phyloP scores from a whole-genome alignment of 768 basidiomycete genomes.

The Galerina sulciceps region DNA sequence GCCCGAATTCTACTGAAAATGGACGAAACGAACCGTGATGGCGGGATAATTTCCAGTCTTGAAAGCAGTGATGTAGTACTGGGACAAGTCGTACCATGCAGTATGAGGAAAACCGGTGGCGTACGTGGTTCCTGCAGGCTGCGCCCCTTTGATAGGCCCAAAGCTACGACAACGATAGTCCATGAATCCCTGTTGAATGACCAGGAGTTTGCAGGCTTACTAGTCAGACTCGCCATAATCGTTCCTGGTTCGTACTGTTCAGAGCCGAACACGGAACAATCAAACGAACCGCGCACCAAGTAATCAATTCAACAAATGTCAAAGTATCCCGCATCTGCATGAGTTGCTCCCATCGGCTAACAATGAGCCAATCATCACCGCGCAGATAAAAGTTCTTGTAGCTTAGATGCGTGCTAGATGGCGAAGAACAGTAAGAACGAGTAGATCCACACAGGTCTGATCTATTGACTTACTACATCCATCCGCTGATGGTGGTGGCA shows the following conservation, averaged over 20 bases:
- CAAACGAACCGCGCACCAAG: slow-evolving; percentile 48
- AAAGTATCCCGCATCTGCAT: slow-evolving; percentile 57
- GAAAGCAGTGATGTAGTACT: slow-evolving; percentile 70
- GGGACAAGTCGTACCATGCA: slow-evolving; percentile 65
- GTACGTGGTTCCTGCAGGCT: slow-evolving; percentile 49
- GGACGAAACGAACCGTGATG: slow-evolving; percentile 50
- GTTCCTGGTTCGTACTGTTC: slow-evolving; percentile 45
- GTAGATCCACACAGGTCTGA: neutral
- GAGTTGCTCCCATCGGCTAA: slow-evolving; percentile 73
- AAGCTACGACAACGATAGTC: slow-evolving; percentile 32
- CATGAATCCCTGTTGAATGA: neutral
- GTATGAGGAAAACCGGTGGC: slow-evolving; percentile 47
- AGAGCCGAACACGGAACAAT: neutral
- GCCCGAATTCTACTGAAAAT: slow-evolving; percentile 17
- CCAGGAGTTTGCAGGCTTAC: slow-evolving; percentile 28
- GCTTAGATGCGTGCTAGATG: slow-evolving; percentile 50
- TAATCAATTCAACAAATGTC: slow-evolving; percentile 68
- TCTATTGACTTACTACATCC: slow-evolving; percentile 45
- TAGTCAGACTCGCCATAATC: slow-evolving; percentile 82
- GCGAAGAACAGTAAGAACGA: neutral
- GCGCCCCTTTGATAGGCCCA: slow-evolving; percentile 60
- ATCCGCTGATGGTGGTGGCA: slow-evolving; percentile 49
- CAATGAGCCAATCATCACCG: slow-evolving; percentile 69
- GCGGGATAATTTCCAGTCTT: slow-evolving; percentile 67
- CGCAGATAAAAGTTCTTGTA: slow-evolving; percentile 72